Base-by-base conservation (phyloP, 164 flowering plant genomes). In the Cinnamomum chago region DNA sequence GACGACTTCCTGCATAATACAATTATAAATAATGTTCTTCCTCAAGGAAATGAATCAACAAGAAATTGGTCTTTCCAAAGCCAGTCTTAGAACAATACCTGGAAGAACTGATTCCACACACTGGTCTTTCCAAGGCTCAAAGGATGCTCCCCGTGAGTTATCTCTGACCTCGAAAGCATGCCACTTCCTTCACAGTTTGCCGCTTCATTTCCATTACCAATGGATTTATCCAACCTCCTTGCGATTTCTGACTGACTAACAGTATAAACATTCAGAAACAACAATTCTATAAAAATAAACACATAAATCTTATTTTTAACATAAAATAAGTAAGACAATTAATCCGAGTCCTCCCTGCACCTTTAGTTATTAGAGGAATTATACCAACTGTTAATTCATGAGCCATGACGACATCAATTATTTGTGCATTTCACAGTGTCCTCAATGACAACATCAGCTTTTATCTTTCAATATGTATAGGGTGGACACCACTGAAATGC, bases 171-270 rank as follows among this genome's bases (percentile, higher is more conserved):
- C 60, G 90, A 84, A 58, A 95, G 94, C 76, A 86, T 75, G 72
- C 97, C 91, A 33, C 76, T 82, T 72, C 81, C 79, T 73, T 84
- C 88, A 71, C 68, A 65, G 70, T 78, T 82, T 64, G 77, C 58
- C 64, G 85, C 88, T 23, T 84, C 81, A 27, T 79, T 76, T 47
- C 85, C 90, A 72, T 27, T 70, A 77, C 68, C 78, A 27, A 65
- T 24, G 1, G 89, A 82, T 71, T 84, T 84, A 1, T 90, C 98
- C 86, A 89, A 33, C 91, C 82, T 92, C 85, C 99, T 82, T 35
- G 98, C 78, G 73, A 96, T 84, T 82, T 96, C 99, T 85, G 99
- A 91, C 99, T 95, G 84, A 86, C 94, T 88, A 94, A 88, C 94
- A 91, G 88, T 80, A 86, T 51, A 87, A 87, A 83, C 75, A 86